Percentiles rank a stretch among this genome's conserved stretches.
phyloP scores from a whole-genome alignment of 805 yeast species.

The Zygosaccharomyces kombuchaensis region DNA sequence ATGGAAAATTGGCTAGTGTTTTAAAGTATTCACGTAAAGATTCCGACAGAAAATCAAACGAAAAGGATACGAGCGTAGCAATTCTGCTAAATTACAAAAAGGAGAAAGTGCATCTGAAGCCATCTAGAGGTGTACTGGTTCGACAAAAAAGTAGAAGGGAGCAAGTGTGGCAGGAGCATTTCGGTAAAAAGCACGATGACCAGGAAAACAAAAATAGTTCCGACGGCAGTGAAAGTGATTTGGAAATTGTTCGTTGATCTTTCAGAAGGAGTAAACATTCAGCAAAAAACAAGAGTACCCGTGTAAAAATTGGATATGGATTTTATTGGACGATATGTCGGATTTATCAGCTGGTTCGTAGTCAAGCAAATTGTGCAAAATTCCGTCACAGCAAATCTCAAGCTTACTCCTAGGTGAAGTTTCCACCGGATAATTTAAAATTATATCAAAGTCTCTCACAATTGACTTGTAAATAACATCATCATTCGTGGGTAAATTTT shows the following conservation, averaged over 20 bases:
- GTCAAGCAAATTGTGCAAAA: conserved; percentile 22
- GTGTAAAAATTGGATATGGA: conserved; percentile 14
- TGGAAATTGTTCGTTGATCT: conserved; percentile 31
- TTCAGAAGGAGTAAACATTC: conserved; percentile 8
- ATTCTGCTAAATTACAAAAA: conserved; percentile 34
- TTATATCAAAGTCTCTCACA: conserved; percentile 15
- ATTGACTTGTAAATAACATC: conserved; percentile 17
- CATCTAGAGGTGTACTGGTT: conserved; percentile 30
- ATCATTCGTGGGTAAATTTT: conserved; percentile 14
- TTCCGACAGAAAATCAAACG: conserved; percentile 11
- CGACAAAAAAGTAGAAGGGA: conserved; percentile 31
- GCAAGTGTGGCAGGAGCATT: conserved; percentile 29
- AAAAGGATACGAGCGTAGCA: conserved; percentile 24
- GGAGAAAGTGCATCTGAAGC: conserved; percentile 33
- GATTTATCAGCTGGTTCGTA: conserved; percentile 1
- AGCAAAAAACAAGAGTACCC: conserved; percentile 11
- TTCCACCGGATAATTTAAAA: conserved; percentile 8
- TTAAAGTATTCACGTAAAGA: conserved; percentile 12
- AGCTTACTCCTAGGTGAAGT: conserved; percentile 10
- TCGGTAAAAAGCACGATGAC: conserved; percentile 18
- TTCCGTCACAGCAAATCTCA: conserved; percentile 34
- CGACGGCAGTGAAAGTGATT: conserved; percentile 29
- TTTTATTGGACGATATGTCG: conserved; percentile 5
- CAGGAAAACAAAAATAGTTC: conserved; percentile 4
- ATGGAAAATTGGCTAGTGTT: conserved; percentile 22